Percentiles rank a stretch among this genome's conserved stretches.
phyloP scores from a whole-genome alignment of 2,329 filamentous ascomycete species.

The Microascus cirrosus region DNA sequence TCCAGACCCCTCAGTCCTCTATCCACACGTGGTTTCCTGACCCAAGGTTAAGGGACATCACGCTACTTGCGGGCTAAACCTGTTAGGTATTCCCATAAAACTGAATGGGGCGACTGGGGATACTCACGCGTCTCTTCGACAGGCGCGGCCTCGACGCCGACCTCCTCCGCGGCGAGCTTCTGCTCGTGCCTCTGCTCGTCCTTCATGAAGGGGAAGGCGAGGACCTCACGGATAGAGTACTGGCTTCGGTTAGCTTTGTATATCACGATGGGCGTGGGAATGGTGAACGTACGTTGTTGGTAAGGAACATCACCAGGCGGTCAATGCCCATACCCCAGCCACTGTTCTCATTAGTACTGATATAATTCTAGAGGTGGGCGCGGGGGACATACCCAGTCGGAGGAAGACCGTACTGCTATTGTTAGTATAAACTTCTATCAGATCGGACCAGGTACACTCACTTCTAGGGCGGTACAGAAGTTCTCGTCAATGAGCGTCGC shows the following conservation, averaged over 20 bases:
- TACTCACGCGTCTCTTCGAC: conserved; percentile 42
- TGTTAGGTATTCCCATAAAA: not conserved
- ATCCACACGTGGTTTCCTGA: not conserved
- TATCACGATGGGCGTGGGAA: not conserved
- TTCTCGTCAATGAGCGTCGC: conserved; percentile 94
- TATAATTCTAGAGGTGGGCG: not conserved
- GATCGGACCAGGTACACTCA: not conserved
- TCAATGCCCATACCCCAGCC: conserved; percentile 97
- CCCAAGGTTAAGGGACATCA: not conserved
- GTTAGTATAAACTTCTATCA: conserved; percentile 1
- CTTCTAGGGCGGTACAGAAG: conserved; percentile 78
- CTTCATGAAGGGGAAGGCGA: conserved; percentile 98
- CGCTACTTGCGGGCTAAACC: not conserved
- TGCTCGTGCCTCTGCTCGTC: conserved; percentile 46
- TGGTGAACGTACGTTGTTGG: conserved; percentile 53
- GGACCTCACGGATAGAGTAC: conserved; percentile 85
- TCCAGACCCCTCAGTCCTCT: not conserved
- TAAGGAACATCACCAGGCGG: conserved; percentile 89
- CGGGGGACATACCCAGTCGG: conserved; percentile 46
- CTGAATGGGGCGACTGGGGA: not conserved
- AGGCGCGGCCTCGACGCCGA: conserved; percentile 43
- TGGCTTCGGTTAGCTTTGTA: not conserved
- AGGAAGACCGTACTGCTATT: conserved; percentile 58
- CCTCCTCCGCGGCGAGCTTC: conserved; percentile 48
- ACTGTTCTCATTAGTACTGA: conserved; percentile 18